Base-by-base conservation (phyloP, 352 stramenopile species). In the Pythium plurisporium region DNA sequence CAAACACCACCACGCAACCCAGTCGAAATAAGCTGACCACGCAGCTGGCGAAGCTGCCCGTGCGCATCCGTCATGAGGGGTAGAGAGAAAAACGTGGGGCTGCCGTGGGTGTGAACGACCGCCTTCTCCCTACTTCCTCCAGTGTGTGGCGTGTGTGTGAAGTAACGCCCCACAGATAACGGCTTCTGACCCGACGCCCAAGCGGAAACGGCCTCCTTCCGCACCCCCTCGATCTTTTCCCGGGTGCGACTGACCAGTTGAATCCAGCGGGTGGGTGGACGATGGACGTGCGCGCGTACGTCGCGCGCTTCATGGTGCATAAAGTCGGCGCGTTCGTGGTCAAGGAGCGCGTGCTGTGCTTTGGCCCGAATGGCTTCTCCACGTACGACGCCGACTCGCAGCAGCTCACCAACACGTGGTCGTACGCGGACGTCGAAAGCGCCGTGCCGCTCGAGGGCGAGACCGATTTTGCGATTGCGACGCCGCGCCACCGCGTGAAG, bases 331-430 rank as follows among this genome's bases (percentile, higher is more conserved):
- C 71, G 59, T 92, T 92, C 55, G 79, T 87, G 43, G 68, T 88
- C n/a, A 93, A 93, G 56, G 82, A 91, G 65, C 82, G 82, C 49
- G 80, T 91, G 58, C 55, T 93, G 38, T 89, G 80, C 67, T 87
- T 93, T n/a, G 77, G 73, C 20, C 77, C 87, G 46, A 72, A 79
- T 42, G 73, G 69, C 15, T 93, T 93, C 52, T 91, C 62, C 33
- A 93, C 82, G 17, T 71, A 85, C 56, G 80, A 91, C 43, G 60
- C 68, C 10, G 82, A 93, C 57, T 85, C 67, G 44, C 77, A 89
- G 41, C 63, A 79, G 44, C 60, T 89, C 38, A 93, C 82, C 27
- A 93, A 93, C 52, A 79, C 79, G 45, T 93, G 82, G 82, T 76
- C 80, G 3, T 93, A 93, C 55, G 74, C 86, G 38, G 82, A 93